Evolutionary conservation across 2,329 filamentous ascomycete species (phyloP).

Genomic region (Ceratocystiopsis sp.): DNA sequence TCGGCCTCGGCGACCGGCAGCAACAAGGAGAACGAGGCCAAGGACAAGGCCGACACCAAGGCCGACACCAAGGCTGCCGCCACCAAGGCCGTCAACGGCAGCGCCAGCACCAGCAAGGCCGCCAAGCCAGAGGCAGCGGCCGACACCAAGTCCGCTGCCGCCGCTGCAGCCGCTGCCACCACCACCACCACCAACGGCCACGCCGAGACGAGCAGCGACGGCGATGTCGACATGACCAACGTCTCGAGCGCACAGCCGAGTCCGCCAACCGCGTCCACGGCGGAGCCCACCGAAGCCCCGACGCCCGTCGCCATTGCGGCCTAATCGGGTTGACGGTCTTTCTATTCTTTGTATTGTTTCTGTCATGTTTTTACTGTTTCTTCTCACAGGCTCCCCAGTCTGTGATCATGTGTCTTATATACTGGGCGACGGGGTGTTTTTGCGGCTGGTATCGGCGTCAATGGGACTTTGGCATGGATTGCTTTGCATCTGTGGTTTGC

Average conservation of each 20-base stretch:
- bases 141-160: background rate
- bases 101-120: constrained; percentile 24
- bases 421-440: too few species aligned
- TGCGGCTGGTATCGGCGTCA: too few species aligned
- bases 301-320: constrained; percentile 4
- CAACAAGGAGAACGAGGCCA: constrained; percentile 49
- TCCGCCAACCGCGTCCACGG: constrained; percentile 18
- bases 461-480: too few species aligned
- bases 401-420: background rate
- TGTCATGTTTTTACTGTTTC: background rate
- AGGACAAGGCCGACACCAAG: constrained; percentile 26
- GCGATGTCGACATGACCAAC: constrained; percentile 36
- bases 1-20: constrained; percentile 28
- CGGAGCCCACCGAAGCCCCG: constrained; percentile 1
- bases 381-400: too few species aligned
- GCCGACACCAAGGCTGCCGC: too few species aligned
- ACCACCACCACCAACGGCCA: background rate
- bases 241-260: constrained; percentile 32
- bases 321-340: too few species aligned
- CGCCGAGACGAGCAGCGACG: background rate
- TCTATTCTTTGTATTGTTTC: background rate
- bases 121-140: background rate
- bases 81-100: constrained; percentile 22
- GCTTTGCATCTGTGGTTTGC: too few species aligned
- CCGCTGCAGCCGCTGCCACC: background rate